Evolutionary conservation across 768 basidiomycete species (phyloP).

Genomic region (Mycena epipterygia): DNA sequence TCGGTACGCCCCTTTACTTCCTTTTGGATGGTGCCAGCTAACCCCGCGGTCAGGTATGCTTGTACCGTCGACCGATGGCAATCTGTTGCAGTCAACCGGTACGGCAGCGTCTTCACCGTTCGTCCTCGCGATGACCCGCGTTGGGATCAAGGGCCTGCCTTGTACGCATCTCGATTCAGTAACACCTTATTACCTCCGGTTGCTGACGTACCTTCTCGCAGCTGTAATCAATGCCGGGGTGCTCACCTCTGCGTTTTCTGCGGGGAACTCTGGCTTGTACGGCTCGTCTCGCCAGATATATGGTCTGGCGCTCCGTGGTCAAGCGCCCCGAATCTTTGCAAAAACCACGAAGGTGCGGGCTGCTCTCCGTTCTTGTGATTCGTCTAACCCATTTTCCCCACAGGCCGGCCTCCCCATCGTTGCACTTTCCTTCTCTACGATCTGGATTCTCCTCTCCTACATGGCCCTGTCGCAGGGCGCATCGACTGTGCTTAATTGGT

Average conservation of each 20-base stretch:
- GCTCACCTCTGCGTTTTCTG: constrained; percentile 72
- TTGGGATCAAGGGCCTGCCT: constrained; percentile 66
- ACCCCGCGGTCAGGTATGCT: constrained; percentile 58
- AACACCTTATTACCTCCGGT: background rate
- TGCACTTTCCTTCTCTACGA: constrained; percentile 17
- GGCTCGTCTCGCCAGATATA: constrained; percentile 54
- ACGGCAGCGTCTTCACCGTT: constrained; percentile 76
- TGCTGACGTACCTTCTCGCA: constrained; percentile 25
- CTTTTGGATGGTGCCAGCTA: background rate
- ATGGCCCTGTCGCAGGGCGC: constrained; percentile 58
- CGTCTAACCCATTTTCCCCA: background rate
- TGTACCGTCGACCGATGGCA: constrained; percentile 70
- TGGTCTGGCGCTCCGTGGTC: constrained; percentile 55
- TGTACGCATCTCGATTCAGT: constrained; percentile 25
- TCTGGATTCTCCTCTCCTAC: constrained; percentile 52
- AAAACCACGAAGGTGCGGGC: constrained; percentile 23
- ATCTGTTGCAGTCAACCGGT: constrained; percentile 41
- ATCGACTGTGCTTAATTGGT: constrained; percentile 62
- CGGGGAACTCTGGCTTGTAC: constrained; percentile 69
- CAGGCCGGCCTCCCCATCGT: constrained; percentile 25
- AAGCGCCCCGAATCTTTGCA: constrained; percentile 50
- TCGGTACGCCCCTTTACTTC: constrained; percentile 45
- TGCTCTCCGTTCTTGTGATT: background rate
- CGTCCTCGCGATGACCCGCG: constrained; percentile 75
- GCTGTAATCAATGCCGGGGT: constrained; percentile 69